These are phyloP conservation scores for Megacollybia marginata DNA, from an alignment of 768 basidiomycete species.

Conservation along the genomic window DNA sequence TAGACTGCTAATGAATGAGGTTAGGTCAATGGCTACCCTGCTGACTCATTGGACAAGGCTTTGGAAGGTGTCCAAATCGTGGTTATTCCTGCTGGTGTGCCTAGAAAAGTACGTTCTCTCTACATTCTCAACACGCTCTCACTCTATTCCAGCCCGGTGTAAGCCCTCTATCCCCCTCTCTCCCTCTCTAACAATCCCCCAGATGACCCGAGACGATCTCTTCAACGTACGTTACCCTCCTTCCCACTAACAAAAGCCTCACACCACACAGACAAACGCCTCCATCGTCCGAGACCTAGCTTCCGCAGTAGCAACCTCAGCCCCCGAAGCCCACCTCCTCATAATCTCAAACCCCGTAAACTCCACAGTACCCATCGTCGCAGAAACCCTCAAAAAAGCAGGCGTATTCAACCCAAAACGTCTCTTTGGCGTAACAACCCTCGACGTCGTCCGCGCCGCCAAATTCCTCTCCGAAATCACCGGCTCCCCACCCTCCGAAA, in stretches of 20 bases:
- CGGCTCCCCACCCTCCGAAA: constrained; percentile 56
- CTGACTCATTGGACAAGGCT: constrained; percentile 84
- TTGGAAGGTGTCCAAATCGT: constrained; percentile 88
- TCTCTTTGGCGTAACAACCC: constrained; percentile 95
- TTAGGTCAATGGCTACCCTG: constrained; percentile 73
- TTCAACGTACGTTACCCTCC: constrained; percentile 65
- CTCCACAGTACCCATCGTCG: constrained; percentile 96
- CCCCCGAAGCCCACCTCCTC: constrained; percentile 88
- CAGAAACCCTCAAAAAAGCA: constrained; percentile 82
- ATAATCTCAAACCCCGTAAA: constrained; percentile 99
- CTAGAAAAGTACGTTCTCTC: constrained; percentile 70
- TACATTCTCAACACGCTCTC: constrained; percentile 16
- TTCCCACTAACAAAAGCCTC: not conserved
- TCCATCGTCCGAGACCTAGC: constrained; percentile 97
- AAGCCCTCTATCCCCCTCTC: constrained; percentile 28
- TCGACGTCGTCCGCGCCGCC: constrained; percentile 94
- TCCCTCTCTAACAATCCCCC: constrained; percentile 18
- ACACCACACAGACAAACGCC: constrained; percentile 72
- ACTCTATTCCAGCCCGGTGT: constrained; percentile 62
- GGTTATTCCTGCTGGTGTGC: constrained; percentile 98
- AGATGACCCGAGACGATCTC: constrained; percentile 97
- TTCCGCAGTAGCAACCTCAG: constrained; percentile 72
- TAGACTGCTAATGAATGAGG: constrained; percentile 8
- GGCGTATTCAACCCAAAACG: constrained; percentile 87
- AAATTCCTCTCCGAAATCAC: constrained; percentile 79